A percentile compares a stretch with the other conserved stretches of the same genome.
phyloP scores from a whole-genome alignment of 768 basidiomycete genomes.

The Lactarius quietus region DNA sequence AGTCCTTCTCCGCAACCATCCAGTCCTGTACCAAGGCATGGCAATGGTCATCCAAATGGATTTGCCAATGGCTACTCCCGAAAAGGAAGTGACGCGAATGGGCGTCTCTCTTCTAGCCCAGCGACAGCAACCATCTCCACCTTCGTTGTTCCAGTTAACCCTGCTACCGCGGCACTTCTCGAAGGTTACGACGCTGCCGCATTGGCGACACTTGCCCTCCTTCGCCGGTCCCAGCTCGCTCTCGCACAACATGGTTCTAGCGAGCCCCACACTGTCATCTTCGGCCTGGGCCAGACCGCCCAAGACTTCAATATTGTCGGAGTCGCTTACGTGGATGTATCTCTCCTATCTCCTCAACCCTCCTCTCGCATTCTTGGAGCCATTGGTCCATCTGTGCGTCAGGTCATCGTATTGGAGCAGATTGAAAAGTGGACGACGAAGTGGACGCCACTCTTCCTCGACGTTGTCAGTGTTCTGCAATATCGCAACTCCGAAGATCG shows the following conservation, averaged over 20 bases:
- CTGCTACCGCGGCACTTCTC: constrained; percentile 36
- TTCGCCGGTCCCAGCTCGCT: constrained; percentile 59
- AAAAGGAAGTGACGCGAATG: constrained; percentile 31
- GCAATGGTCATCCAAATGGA: constrained; percentile 30
- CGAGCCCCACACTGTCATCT: constrained; percentile 62
- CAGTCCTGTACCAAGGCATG: constrained; percentile 11
- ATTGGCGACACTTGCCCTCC: constrained; percentile 57
- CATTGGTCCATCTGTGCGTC: constrained; percentile 60
- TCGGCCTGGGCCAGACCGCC: constrained; percentile 59
- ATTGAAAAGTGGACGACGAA: constrained; percentile 70
- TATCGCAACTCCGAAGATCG: constrained; percentile 46
- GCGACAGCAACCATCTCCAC: constrained; percentile 24
- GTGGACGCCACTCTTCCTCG: constrained; percentile 86
- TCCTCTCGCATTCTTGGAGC: constrained; percentile 50
- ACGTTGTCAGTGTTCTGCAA: constrained; percentile 71
- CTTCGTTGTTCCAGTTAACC: constrained; percentile 25
- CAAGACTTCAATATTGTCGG: constrained; percentile 47
- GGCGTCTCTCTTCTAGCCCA: constrained; percentile 24
- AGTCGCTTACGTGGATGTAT: constrained; percentile 59
- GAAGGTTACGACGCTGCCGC: constrained; percentile 67
- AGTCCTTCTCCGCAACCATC: constrained; percentile 5
- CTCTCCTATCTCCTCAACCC: constrained; percentile 67
- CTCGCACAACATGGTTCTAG: constrained; percentile 48
- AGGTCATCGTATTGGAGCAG: constrained; percentile 82
- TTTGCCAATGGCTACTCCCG: constrained; percentile 34